Percentiles rank a stretch among this genome's conserved stretches.
Evolutionary conservation across 768 basidiomycete species (phyloP).

Genomic region (Collybia sordida): DNA sequence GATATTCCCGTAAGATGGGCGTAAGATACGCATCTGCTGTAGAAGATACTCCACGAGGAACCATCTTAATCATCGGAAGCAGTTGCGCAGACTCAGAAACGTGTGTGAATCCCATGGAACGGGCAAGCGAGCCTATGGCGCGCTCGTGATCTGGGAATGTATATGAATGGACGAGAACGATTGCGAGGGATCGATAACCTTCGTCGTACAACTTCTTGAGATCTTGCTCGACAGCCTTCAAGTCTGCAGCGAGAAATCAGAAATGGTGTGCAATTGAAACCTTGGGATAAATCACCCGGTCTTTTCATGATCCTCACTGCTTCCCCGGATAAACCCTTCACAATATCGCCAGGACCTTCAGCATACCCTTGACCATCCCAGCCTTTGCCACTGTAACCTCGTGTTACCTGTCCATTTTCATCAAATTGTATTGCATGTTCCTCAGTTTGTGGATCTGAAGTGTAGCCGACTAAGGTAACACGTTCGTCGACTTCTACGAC

Average conservation of each 20-base stretch:
- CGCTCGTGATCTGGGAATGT: constrained; percentile 88
- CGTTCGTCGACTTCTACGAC: constrained; percentile 86
- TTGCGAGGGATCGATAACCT: constrained; percentile 88
- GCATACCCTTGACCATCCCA: constrained; percentile 72
- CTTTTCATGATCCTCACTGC: constrained; percentile 80
- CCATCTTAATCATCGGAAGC: constrained; percentile 95
- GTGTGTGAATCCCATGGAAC: constrained; percentile 82
- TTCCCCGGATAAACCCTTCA: constrained; percentile 83
- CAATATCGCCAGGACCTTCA: constrained; percentile 79
- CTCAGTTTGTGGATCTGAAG: constrained; percentile 82
- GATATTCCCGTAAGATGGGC: constrained; percentile 79
- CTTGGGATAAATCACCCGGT: constrained; percentile 47
- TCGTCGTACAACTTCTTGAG: constrained; percentile 70
- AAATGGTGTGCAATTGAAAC: not conserved
- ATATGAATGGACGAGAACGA: constrained; percentile 90
- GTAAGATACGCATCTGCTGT: constrained; percentile 97
- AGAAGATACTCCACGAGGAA: constrained; percentile 87
- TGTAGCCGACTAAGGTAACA: constrained; percentile 91
- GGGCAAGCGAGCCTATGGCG: constrained; percentile 68
- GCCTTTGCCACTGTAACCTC: constrained; percentile 75
- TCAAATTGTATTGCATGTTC: constrained; percentile 78
- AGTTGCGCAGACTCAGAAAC: constrained; percentile 86
- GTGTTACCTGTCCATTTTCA: constrained; percentile 60
- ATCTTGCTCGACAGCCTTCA: constrained; percentile 50
- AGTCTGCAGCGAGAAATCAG: constrained; percentile 39